Base-by-base conservation (phyloP, 2,329 filamentous ascomycete species). In the Leptodontidium sp. region DNA sequence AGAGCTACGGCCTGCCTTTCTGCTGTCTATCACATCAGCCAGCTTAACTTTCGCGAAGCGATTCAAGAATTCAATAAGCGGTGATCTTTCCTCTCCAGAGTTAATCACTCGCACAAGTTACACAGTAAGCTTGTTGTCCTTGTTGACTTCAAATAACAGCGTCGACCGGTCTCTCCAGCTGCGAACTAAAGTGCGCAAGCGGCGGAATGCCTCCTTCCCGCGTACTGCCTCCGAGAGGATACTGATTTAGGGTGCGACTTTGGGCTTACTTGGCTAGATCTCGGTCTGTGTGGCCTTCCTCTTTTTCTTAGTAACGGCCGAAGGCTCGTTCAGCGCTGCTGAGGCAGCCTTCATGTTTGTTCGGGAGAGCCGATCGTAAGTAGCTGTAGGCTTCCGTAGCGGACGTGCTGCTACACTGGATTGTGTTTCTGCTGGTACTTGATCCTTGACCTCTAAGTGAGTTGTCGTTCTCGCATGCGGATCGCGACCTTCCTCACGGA, bases 131-230 rank as follows among this genome's bases (percentile, higher is more conserved):
- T 40, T 24, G 47, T 55, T 66, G 26, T 43, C 29, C 55, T 66
- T 59, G n/a, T 66, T 24, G 26, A 66, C 38, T 35, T 66, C 24
- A 26, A 66, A 66, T 24, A 59, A 59, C 21, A 24, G 59, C 63
- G 57, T 67, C 12, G 50, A 63, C 55, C 49, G 49, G 50, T 67
- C 59, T 63, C 59, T 67, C 50, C 15, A 67, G 38, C 49, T 63
- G 17, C 15, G 17, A 29, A 67, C 38, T 40, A 67, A 43, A 63
- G 65, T 49, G 61, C 38, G 38, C 17, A 67, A 63, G 65, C 24
- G 40, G 58, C 58, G 11, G 50, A 67, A 67, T 58, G 59, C 59
- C 52, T 67, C 65, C 24, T 58, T 67, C 52, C 50, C 38, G 57
- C 49, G 47, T 49, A 67, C 58, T 21, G 38, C 59, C 58, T 67